A percentile compares a stretch with the other conserved stretches of the same genome.
phyloP scores from a whole-genome alignment of 2,329 filamentous ascomycete genomes.

The Colletotrichum sp. region DNA sequence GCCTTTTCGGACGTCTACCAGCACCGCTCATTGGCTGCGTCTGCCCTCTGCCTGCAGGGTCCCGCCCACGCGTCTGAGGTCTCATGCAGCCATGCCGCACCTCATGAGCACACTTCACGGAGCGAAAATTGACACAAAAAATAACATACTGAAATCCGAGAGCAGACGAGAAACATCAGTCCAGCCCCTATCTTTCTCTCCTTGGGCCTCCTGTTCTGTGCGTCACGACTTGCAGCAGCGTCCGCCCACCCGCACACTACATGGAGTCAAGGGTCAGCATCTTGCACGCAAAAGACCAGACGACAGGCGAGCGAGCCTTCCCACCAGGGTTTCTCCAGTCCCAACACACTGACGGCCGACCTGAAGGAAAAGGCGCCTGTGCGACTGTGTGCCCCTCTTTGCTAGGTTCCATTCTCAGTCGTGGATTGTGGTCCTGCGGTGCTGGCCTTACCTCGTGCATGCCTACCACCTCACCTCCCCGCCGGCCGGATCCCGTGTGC shows the following conservation, averaged over 20 bases:
- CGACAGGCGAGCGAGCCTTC: not conserved
- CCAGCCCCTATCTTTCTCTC: not conserved
- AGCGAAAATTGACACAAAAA: not conserved
- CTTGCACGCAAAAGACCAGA: not conserved
- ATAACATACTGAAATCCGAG: not conserved
- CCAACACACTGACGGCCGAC: not conserved
- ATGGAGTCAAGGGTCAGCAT: not conserved
- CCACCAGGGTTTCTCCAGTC: not conserved
- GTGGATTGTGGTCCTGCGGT: not conserved
- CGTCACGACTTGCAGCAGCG: slow-evolving; percentile 7
- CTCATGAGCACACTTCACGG: not conserved
- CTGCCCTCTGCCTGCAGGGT: slow-evolving; percentile 16
- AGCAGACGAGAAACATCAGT: not conserved
- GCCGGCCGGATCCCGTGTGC: not conserved
- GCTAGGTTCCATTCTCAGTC: not conserved
- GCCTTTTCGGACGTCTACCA: slow-evolving; percentile 3
- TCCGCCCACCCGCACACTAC: not conserved
- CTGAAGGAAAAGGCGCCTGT: not conserved
- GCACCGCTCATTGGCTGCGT: not conserved
- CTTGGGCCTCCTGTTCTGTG: slow-evolving; percentile 11
- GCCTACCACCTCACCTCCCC: not conserved
- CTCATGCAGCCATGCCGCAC: slow-evolving; percentile 4
- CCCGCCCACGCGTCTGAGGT: slow-evolving; percentile 19
- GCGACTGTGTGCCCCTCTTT: not conserved
- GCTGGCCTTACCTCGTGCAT: not conserved